Conservation (phyloP, 192 early-diverging fungal species). For the Rhizoclosmatium globosum region DNA sequence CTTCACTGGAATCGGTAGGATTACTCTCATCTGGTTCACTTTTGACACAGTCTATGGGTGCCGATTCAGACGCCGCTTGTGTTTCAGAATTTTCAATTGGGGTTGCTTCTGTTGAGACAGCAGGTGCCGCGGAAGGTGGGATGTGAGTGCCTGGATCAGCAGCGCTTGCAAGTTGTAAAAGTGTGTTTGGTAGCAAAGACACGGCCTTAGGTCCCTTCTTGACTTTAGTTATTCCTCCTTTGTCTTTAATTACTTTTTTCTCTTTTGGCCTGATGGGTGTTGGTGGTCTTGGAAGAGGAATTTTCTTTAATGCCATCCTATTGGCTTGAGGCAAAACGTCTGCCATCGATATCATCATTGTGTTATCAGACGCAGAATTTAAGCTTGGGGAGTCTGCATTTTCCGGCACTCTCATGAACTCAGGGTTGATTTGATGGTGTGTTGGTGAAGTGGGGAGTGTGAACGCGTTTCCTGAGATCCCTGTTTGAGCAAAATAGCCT, state of each 20-base stretch:
- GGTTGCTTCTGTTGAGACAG: too few relatives aligned
- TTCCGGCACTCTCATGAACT: not conserved
- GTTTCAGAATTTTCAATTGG: too few relatives aligned
- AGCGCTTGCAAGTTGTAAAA: not conserved
- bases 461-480: not conserved
- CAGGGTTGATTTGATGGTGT: not conserved
- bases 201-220: not conserved
- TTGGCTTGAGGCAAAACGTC: slow-evolving; percentile 19
- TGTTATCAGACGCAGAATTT: not conserved
- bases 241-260: slow-evolving; percentile 2
- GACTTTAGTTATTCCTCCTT: slow-evolving; percentile 6
- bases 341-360: slow-evolving; percentile 27
- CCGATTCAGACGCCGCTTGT: too few relatives aligned
- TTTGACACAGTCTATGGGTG: too few relatives aligned
- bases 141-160: not conserved
- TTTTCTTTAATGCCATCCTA: not conserved
- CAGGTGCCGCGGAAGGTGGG: not conserved
- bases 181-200: not conserved
- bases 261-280: not conserved
- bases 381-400: not conserved
- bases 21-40: too few relatives aligned
- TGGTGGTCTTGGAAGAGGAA: not conserved
- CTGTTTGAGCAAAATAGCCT: slow-evolving; percentile 29
- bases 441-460: not conserved
- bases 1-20: too few relatives aligned